These are phyloP conservation scores for Galium porrigens DNA, from an alignment of 305 asterid genomes.

Conservation along the genomic window DNA sequence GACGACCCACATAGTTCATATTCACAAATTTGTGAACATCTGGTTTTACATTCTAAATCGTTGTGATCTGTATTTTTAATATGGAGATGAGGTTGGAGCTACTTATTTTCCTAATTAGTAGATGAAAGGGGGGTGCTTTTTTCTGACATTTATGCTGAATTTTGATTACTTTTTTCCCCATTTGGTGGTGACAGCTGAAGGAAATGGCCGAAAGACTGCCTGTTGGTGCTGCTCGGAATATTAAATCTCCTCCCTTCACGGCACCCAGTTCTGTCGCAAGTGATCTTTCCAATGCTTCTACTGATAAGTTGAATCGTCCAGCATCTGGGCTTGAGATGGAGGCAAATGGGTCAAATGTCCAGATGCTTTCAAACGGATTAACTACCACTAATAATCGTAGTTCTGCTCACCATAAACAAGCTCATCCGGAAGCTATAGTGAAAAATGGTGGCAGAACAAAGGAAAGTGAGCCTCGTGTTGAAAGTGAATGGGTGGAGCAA, in stretches of 20 bases:
- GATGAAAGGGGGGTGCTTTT: not conserved
- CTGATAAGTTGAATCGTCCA: conserved; percentile 35
- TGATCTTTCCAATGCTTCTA: conserved; percentile 35
- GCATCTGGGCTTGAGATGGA: conserved; percentile 38
- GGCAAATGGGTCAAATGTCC: conserved; percentile 36
- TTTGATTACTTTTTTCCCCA: conserved; percentile 8
- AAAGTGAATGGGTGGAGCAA: conserved; percentile 94
- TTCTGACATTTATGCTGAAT: conserved; percentile 16
- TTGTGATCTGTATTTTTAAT: not conserved
- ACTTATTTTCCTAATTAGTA: not conserved
- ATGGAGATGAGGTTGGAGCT: not conserved
- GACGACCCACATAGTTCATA: not conserved
- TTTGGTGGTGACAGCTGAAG: conserved; percentile 39
- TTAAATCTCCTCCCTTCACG: conserved; percentile 39
- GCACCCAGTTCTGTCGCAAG: conserved; percentile 30
- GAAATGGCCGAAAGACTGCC: conserved; percentile 91
- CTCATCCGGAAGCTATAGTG: conserved; percentile 36
- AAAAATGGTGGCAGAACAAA: conserved; percentile 53
- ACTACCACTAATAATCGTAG: conserved; percentile 38
- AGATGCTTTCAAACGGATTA: conserved; percentile 43
- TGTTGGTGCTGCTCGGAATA: conserved; percentile 55
- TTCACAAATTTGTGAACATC: not conserved
- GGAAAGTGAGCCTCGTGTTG: conserved; percentile 57
- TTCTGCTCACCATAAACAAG: conserved; percentile 44
- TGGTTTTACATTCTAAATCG: not conserved